Percentiles rank a stretch among this genome's conserved stretches.
Evolutionary conservation across 2,329 filamentous ascomycete genomes (phyloP).

Genomic region (Alternaria solani): DNA sequence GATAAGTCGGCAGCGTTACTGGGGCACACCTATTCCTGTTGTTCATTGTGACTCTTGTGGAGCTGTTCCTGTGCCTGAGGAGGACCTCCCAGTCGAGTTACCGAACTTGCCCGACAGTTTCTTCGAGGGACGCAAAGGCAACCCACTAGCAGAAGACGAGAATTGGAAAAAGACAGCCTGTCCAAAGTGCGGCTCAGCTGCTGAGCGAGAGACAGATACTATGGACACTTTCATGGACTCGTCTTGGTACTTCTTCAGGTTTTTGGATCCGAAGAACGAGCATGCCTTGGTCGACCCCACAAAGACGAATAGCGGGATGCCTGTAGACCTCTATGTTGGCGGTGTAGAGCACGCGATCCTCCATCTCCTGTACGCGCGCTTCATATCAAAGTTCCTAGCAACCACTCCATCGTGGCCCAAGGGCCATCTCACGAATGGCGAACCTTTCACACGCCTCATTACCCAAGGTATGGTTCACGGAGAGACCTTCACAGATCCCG

Average conservation of each 20-base stretch:
- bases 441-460: constrained; percentile 83
- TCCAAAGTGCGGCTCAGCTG: constrained; percentile 74
- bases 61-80: constrained; percentile 76
- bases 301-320: constrained; percentile 65
- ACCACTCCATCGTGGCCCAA: constrained; percentile 59
- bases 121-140: constrained; percentile 74
- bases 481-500: constrained; percentile 78
- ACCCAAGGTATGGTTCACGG: constrained; percentile 95
- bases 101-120: constrained; percentile 75
- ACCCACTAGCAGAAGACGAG: constrained; percentile 74
- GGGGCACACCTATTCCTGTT: constrained; percentile 90
- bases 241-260: constrained; percentile 91
- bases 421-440: constrained; percentile 56
- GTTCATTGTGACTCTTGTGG: constrained; percentile 82
- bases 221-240: constrained; percentile 98
- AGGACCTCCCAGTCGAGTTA: constrained; percentile 78
- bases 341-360: constrained; percentile 91
- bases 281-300: constrained; percentile 68
- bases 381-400: constrained; percentile 86
- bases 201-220: constrained; percentile 86
- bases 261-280: constrained; percentile 73
- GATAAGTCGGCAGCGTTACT: constrained; percentile 90
- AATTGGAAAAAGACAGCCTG: constrained; percentile 80
- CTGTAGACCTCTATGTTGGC: constrained; percentile 88
- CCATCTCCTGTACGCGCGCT: constrained; percentile 86